Percentiles rank a stretch among this genome's conserved stretches.
Conservation (phyloP, 495 filamentous ascomycete species). For the Lasiosphaeria hispida region DNA sequence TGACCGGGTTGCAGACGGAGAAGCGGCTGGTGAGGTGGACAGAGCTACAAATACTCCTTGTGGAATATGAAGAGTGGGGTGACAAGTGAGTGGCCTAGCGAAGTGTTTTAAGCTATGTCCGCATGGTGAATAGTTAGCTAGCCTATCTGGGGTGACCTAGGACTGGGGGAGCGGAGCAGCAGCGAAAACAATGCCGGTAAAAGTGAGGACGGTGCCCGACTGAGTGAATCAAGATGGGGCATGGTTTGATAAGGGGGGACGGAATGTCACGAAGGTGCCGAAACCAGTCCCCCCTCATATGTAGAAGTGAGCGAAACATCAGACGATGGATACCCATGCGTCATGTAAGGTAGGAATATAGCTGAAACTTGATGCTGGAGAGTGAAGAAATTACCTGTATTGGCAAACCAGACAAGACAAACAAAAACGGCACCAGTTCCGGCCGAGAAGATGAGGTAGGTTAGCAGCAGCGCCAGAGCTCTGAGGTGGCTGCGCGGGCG, state of each 20-base stretch:
- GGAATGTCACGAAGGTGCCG: neutral
- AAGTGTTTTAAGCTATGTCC: neutral
- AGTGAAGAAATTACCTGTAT: neutral
- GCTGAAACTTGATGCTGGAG: no score
- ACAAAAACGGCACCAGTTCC: neutral
- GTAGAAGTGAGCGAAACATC: no score
- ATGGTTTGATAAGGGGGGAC: neutral
- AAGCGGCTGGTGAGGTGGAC: neutral
- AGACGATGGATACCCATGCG: no score
- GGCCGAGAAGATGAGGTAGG: neutral
- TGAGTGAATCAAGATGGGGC: neutral
- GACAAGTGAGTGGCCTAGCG: neutral
- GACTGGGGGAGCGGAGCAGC: slow-evolving; percentile 1
- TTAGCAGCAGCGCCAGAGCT: neutral
- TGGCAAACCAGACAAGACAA: slow-evolving; percentile 4
- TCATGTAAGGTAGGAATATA: no score
- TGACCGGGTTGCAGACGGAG: neutral
- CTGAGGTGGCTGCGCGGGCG: neutral
- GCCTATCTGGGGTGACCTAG: no score
- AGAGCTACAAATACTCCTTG: slow-evolving; percentile 1
- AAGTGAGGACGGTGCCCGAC: neutral
- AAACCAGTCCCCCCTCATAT: no score
- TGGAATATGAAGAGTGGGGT: neutral
- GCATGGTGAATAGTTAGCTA: neutral
- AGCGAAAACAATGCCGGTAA: neutral